A percentile compares a stretch with the other conserved stretches of the same genome.
Evolutionary conservation across 2,329 filamentous ascomycete genomes (phyloP).

Genomic region (Nemania sp.): DNA sequence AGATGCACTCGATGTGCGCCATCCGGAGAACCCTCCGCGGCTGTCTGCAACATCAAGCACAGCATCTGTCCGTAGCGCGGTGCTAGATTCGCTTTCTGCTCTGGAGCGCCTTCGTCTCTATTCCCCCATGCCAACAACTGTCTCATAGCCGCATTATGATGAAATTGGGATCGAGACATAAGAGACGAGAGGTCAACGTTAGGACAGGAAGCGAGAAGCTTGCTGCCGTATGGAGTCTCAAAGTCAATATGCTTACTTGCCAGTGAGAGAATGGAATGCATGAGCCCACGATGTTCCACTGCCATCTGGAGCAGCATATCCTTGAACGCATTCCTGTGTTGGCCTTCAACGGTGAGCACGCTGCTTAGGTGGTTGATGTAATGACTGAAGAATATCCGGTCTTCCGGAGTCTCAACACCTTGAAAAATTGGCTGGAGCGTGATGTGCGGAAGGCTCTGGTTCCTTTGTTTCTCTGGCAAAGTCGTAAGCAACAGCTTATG

Average conservation of each 20-base stretch:
- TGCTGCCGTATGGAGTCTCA: conserved; percentile 59
- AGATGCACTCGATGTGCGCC: conserved; percentile 83
- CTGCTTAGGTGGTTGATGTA: conserved; percentile 80
- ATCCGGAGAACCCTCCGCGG: conserved; percentile 58
- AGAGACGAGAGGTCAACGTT: conserved; percentile 53
- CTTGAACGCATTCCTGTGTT: conserved; percentile 82
- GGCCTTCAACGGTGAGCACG: conserved; percentile 80
- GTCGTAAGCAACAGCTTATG: conserved; percentile 29
- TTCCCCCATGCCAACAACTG: conserved; percentile 53
- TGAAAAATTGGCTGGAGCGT: conserved; percentile 72
- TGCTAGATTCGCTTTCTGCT: conserved; percentile 53
- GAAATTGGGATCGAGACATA: conserved; percentile 57
- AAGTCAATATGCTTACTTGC: conserved; percentile 77
- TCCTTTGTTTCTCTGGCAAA: conserved; percentile 53
- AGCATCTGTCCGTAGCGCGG: conserved; percentile 67
- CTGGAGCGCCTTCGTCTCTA: conserved; percentile 47
- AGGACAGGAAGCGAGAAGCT: conserved; percentile 55
- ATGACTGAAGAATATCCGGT: conserved; percentile 80
- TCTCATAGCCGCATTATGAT: conserved; percentile 59
- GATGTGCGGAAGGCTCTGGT: conserved; percentile 56
- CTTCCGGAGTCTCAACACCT: conserved; percentile 78
- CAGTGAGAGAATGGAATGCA: conserved; percentile 87
- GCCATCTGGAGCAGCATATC: conserved; percentile 83
- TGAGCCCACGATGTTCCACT: conserved; percentile 76
- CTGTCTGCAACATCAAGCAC: conserved; percentile 62